A percentile compares a stretch with the other conserved stretches of the same genome.
Conservation (phyloP, 768 basidiomycete species). For the Agaricus bisporus region DNA sequence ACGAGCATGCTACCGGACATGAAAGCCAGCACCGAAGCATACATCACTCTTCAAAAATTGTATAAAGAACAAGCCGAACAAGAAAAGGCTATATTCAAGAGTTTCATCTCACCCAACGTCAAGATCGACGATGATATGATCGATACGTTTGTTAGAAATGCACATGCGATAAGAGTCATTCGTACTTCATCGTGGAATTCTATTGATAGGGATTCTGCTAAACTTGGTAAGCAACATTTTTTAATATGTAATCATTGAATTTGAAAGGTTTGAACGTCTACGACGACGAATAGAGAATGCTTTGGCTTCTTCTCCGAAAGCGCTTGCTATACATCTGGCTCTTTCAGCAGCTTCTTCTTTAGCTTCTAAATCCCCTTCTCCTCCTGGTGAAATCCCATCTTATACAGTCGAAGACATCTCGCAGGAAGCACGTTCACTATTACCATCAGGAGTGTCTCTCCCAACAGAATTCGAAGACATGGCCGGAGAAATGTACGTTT, state of each 20-base stretch:
- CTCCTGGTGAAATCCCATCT: conserved; percentile 16
- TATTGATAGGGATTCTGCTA: conserved; percentile 41
- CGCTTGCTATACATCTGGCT: conserved; percentile 65
- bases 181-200: conserved; percentile 57
- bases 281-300: conserved; percentile 42
- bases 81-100: conserved; percentile 56
- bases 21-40: conserved; percentile 82
- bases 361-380: conserved; percentile 18
- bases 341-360: conserved; percentile 52
- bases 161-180: conserved; percentile 65
- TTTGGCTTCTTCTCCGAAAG: conserved; percentile 39
- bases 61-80: conserved; percentile 75
- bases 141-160: conserved; percentile 75
- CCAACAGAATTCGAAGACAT: conserved; percentile 53
- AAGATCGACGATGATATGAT: conserved; percentile 45
- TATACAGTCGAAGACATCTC: conserved; percentile 49
- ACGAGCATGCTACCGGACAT: conserved; percentile 89
- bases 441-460: conserved; percentile 44
- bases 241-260: no score
- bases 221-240: conserved; percentile 50
- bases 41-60: conserved; percentile 79
- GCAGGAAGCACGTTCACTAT: conserved; percentile 39
- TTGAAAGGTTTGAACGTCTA: no score
- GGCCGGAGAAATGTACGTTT: conserved; percentile 74
- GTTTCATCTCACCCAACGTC: conserved; percentile 27